Percentiles rank a stretch among this genome's conserved stretches.
phyloP scores from a whole-genome alignment of 257 asterid species.

The Salvia splendens region DNA sequence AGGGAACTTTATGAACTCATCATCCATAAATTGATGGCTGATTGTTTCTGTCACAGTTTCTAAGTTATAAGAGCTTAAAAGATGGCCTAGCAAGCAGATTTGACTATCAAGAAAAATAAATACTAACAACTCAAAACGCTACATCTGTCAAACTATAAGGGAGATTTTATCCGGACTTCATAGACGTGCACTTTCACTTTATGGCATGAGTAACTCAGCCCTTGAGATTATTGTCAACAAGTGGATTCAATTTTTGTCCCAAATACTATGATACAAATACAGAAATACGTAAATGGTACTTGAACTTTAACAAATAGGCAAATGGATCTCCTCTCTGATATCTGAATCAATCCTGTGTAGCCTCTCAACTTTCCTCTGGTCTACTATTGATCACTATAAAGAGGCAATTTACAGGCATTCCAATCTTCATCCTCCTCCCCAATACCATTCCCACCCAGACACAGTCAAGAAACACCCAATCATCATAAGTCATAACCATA shows the following conservation, averaged over 20 bases:
- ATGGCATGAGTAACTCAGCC: too few relatives aligned
- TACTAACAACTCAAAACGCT: neutral
- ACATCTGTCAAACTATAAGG: neutral
- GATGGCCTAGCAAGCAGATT: neutral
- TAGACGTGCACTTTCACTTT: too few relatives aligned
- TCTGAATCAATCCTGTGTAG: neutral
- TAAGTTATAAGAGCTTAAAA: neutral
- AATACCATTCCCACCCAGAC: neutral
- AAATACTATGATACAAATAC: too few relatives aligned
- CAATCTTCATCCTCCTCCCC: neutral
- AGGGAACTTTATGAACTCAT: neutral
- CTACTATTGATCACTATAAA: neutral
- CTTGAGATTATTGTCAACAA: too few relatives aligned
- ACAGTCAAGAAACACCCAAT: neutral
- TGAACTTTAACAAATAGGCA: too few relatives aligned
- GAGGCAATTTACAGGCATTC: neutral
- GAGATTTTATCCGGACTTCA: too few relatives aligned
- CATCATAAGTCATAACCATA: neutral
- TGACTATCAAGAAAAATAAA: neutral
- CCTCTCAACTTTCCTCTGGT: too few relatives aligned
- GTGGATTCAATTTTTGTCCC: too few relatives aligned
- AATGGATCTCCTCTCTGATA: neutral
- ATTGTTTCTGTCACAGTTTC: neutral
- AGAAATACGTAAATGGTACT: too few relatives aligned
- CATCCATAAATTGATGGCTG: constrained; percentile 10